Base-by-base conservation (phyloP, 805 yeast species). In the Candida silvicultrix region DNA sequence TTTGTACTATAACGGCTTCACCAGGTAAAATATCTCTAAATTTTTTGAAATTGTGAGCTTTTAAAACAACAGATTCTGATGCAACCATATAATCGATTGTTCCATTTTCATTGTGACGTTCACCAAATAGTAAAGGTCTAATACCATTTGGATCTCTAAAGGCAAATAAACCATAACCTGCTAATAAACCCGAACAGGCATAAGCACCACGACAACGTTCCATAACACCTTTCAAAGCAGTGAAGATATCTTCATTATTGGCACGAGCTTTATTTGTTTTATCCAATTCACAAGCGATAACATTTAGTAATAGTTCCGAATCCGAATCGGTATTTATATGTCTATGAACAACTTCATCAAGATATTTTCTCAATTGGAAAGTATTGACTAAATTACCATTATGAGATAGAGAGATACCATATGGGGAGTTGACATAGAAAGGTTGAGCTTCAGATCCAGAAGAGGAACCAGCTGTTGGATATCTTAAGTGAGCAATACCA, bases 371-470 rank as follows among this genome's bases (percentile, higher is more conserved):
- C 58, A 94, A 75, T 48, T 85, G 85, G 14, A 72, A 78, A 5
- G 94, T 86, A 66, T 94, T 94, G 50, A 92, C 96, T 58, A 94
- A 74, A 66, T 94, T 94, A 60, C 99, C 99, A 65, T 94, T 92
- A 67, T 94, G 99, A 45, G 92, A 80, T 63, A 94, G 63, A 40
- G 86, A 78, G 50, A 94, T 84, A 47, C 99, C 99, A 60, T 89
- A 94, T 2, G 99, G 99, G 39, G 96, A 81, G 70, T 94, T 94
- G 53, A 94, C 99, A 62, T 94, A 94, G 62, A 94, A 94, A 5
- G 99, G 99, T 70, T 94, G 99, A 4, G 99, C 99, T 69, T 94
- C 99, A 47, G 95, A 83, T 50, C 89, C 92, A 40, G 98, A 92
- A 55, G 88, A 80, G 5, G 96, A 85, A 18, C 99, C 99, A 35